These are phyloP conservation scores for Gnetum montanum DNA, from an alignment of 75 land plant genomes.

Conservation along the genomic window DNA sequence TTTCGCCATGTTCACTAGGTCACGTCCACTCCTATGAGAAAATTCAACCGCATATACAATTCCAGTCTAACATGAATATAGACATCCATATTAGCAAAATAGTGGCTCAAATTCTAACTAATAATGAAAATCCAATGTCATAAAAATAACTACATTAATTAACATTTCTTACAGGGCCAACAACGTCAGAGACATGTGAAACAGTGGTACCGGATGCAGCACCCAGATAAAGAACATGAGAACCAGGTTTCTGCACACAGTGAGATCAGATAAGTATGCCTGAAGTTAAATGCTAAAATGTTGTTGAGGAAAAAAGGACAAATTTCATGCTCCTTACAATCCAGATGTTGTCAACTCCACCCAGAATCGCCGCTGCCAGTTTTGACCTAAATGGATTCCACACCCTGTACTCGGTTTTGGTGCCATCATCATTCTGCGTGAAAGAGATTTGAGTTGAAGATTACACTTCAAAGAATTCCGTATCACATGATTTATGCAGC, in stretches of 20 bases:
- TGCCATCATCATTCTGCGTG: conserved; percentile 70
- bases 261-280: not conserved
- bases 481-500: too few relatives aligned
- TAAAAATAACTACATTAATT: not conserved
- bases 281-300: not conserved
- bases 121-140: not conserved
- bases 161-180: conserved; percentile 92
- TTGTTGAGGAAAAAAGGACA: not conserved
- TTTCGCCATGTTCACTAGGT: conserved; percentile 94
- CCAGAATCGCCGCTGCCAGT: conserved; percentile 83
- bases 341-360: conserved; percentile 92
- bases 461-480: not conserved
- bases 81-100: conserved; percentile 12
- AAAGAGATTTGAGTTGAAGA: not conserved
- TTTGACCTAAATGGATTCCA: conserved; percentile 96
- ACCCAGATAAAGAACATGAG: conserved; percentile 78
- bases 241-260: conserved; percentile 65
- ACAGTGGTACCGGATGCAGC: conserved; percentile 95
- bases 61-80: conserved; percentile 59
- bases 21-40: conserved; percentile 94
- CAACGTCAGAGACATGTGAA: conserved; percentile 86
- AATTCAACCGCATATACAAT: conserved; percentile 95
- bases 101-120: not conserved
- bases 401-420: conserved; percentile 77
- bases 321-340: conserved; percentile 42